These are phyloP conservation scores for Davidsoniella australis DNA, from an alignment of 2,329 filamentous ascomycete genomes.

Conservation along the genomic window DNA sequence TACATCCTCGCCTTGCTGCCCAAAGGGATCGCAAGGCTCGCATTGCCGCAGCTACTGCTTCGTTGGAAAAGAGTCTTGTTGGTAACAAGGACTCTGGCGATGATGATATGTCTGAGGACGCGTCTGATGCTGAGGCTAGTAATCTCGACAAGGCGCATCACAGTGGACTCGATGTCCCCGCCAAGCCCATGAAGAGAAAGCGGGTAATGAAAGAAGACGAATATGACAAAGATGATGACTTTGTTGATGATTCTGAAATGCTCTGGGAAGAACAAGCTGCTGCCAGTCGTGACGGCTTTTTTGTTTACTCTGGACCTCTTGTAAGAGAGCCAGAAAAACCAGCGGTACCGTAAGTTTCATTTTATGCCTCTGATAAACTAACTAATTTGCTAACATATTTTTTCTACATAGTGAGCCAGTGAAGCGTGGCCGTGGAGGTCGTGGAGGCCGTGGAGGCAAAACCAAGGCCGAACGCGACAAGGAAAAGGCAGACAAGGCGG, in stretches of 20 bases:
- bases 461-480: conserved; percentile 11
- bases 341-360: conserved; percentile 29
- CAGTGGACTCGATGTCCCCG: conserved; percentile 23
- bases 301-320: conserved; percentile 88
- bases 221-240: conserved; percentile 68
- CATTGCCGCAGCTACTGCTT: conserved; percentile 75
- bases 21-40: conserved; percentile 74
- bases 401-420: conserved; percentile 40
- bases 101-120: conserved; percentile 73
- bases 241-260: conserved; percentile 84
- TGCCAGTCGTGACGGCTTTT: conserved; percentile 89
- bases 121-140: conserved; percentile 59
- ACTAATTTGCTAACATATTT: conserved; percentile 20
- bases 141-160: conserved; percentile 59
- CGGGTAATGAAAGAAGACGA: conserved; percentile 67
- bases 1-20: conserved; percentile 80
- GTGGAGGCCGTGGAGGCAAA: conserved; percentile 11
- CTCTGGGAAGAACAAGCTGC: conserved; percentile 92
- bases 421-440: conserved; percentile 42
- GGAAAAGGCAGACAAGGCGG: conserved; percentile 12
- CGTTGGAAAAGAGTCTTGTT: conserved; percentile 59
- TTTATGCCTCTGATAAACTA: conserved; percentile 1
- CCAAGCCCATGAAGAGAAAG: conserved; percentile 57
- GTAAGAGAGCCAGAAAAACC: conserved; percentile 73
- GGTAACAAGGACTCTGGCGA: conserved; percentile 18